Evolutionary conservation across 2,329 filamentous ascomycete genomes (phyloP), one percentile per base, ranked within the genome.

Genomic region (Fusarium sp.): DNA sequence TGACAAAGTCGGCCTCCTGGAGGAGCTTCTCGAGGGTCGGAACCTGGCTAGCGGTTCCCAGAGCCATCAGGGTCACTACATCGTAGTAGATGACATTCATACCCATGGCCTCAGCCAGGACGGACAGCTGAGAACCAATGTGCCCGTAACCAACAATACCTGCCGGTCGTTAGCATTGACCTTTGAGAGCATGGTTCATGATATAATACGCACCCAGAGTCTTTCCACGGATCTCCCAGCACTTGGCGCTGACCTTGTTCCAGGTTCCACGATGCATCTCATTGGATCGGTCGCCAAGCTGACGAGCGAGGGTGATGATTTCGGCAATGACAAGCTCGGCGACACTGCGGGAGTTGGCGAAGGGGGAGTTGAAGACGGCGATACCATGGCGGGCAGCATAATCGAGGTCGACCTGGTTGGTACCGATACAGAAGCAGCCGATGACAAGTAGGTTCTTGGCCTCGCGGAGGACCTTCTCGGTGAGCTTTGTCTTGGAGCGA

Each of bases 31-130:
- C 87, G 20, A 99, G 83, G 1, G 88, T 91, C 5, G 90, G 83
- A 38, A 98, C 91, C 79, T 98, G 96, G 72, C 86, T 89, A 31
- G 95, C 89, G 10, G 92, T 97, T 61, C 96, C 96, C 78, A 99
- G 83, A 46, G 92, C 91, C 96, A 99, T 99, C 73, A 98, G 86
- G 73, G 94, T 97, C 68, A 97, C 82, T 6, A 97, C 90, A 80
- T 99, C 96, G 80, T 96, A 98, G 85, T 97, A 99, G 75, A 98
- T 94, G 76, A 99, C 96, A 14, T 87, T 90, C 95, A 99, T 97
- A 54, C 96, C 96, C 93, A 99, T 97, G 23, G 95, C 90, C 81
- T 99, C 96, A 27, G 96, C 94, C 69, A 99, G 84, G 42, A 99
- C 96, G 0, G 94, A 98, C 69, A 99, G 84, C 81, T 99, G 96